Conservation (phyloP, 805 yeast genomes). For the Blastobotrys robertii region DNA sequence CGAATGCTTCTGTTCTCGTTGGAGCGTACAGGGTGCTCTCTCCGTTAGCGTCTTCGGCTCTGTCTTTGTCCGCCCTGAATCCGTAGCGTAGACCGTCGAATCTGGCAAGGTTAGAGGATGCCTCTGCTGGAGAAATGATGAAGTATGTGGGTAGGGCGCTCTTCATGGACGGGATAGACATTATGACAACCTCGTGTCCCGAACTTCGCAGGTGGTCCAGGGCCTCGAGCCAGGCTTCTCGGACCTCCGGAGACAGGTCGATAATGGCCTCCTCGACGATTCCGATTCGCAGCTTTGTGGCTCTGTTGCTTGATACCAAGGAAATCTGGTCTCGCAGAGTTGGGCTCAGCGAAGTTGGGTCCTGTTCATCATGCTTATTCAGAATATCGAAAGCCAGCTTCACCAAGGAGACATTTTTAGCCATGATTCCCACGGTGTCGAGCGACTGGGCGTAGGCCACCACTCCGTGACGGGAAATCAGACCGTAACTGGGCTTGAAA, state of each 20-base stretch:
- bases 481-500: conserved; percentile 89
- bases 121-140: conserved; percentile 86
- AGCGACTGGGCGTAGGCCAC: conserved; percentile 86
- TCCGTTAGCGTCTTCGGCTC: conserved; percentile 19
- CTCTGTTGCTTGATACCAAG: conserved; percentile 3
- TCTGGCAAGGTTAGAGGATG: conserved; percentile 81
- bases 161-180: conserved; percentile 63
- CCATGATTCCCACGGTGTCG: conserved; percentile 85
- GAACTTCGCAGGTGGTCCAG: conserved; percentile 34
- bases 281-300: conserved; percentile 46
- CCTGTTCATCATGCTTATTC: conserved; percentile 57
- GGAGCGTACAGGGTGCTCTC: conserved; percentile 35
- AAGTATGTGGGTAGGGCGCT: conserved; percentile 72
- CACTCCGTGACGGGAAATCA: conserved; percentile 87
- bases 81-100: conserved; percentile 91
- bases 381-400: conserved; percentile 43
- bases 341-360: conserved; percentile 52
- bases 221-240: conserved; percentile 37
- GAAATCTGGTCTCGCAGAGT: conserved; percentile 9
- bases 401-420: conserved; percentile 39
- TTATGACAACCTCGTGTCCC: conserved; percentile 48
- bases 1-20: conserved; percentile 62
- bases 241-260: conserved; percentile 41
- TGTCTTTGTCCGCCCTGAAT: conserved; percentile 31
- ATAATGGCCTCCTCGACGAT: conserved; percentile 58